Evolutionary conservation across 352 stramenopile species (phyloP).

Genomic region (Phytophthora hibernalis): DNA sequence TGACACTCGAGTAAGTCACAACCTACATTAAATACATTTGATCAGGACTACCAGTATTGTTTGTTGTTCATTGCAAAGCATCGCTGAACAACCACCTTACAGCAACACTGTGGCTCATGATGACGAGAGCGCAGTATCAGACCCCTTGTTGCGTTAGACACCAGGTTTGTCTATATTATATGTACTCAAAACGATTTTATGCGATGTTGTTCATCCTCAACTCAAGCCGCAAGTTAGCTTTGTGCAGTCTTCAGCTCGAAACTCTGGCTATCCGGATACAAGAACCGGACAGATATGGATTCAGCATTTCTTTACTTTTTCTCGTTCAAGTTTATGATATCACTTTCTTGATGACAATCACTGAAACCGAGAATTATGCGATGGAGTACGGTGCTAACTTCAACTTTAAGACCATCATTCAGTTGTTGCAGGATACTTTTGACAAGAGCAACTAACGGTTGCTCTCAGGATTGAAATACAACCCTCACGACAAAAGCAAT

Average conservation of each 20-base stretch:
- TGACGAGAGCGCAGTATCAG: too few relatives aligned
- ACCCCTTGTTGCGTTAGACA: too few relatives aligned
- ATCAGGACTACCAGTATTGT: background rate
- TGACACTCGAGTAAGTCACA: background rate
- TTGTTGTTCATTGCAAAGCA: background rate
- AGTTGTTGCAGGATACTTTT: slow-evolving; percentile 2
- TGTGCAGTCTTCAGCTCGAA: too few relatives aligned
- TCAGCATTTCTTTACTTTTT: background rate
- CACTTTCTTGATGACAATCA: background rate
- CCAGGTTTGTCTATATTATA: too few relatives aligned
- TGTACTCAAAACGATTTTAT: too few relatives aligned
- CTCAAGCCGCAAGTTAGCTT: too few relatives aligned
- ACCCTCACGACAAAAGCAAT: background rate
- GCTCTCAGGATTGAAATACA: background rate
- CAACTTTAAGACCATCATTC: slow-evolving; percentile 2
- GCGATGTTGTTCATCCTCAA: too few relatives aligned
- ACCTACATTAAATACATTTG: background rate
- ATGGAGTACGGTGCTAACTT: background rate
- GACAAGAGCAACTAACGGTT: background rate
- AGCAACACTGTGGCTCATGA: too few relatives aligned
- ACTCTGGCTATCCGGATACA: too few relatives aligned
- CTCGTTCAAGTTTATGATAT: background rate
- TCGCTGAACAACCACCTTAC: too few relatives aligned
- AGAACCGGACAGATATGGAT: background rate
- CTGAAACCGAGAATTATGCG: background rate